Conservation (phyloP, 352 stramenopile genomes). For the Pythium coloratum region DNA sequence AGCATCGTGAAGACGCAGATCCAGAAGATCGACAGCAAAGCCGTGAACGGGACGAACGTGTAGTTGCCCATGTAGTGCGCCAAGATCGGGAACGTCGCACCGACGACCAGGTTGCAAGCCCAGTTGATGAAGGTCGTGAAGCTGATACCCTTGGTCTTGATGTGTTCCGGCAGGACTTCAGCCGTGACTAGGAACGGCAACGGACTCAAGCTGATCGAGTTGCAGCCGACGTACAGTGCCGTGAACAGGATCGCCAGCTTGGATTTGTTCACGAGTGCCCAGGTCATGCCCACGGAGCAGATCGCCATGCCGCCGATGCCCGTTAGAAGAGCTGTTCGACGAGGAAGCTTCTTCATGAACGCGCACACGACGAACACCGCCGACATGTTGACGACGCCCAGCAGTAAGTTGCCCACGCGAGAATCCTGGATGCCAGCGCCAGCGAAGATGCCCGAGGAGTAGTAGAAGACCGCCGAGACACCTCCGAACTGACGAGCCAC, state of each 20-base stretch:
- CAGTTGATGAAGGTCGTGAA: conserved; percentile 44
- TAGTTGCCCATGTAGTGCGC: conserved; percentile 34
- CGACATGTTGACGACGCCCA: conserved; percentile 31
- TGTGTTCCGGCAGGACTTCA: conserved; percentile 44
- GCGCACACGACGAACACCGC: conserved; percentile 30
- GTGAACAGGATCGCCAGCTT: conserved; percentile 30
- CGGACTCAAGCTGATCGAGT: conserved; percentile 41
- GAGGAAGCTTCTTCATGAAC: conserved; percentile 38
- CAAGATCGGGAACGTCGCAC: conserved; percentile 35
- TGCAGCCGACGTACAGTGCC: conserved; percentile 35
- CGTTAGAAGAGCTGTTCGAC: conserved; percentile 27
- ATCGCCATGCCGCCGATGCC: conserved; percentile 39
- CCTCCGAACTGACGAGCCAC: conserved; percentile 38
- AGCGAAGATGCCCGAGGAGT: conserved; percentile 43
- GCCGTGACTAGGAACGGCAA: conserved; percentile 40
- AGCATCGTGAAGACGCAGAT: conserved; percentile 38
- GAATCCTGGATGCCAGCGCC: conserved; percentile 39
- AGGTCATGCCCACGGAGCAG: conserved; percentile 36
- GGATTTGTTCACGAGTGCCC: conserved; percentile 33
- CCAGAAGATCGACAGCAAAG: conserved; percentile 36
- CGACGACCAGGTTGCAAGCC: conserved; percentile 39
- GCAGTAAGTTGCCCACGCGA: conserved; percentile 36
- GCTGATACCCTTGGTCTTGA: conserved; percentile 38
- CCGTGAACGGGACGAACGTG: conserved; percentile 41
- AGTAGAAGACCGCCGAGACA: conserved; percentile 44